These are phyloP conservation scores for Fagopyrum homotropicum DNA, from an alignment of 148 eudicot species.

Conservation along the genomic window DNA sequence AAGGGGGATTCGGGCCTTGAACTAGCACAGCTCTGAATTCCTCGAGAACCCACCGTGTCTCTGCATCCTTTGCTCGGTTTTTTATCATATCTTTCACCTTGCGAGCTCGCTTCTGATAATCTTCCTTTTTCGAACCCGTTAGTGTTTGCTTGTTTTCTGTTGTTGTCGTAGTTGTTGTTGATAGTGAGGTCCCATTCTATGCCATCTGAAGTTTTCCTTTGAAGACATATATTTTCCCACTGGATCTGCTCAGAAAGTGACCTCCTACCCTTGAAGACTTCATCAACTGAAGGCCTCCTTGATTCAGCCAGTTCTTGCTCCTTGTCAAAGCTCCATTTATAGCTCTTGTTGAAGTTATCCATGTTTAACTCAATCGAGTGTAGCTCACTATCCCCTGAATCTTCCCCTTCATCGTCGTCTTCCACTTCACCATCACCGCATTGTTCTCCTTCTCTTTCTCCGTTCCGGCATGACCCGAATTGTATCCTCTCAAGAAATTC, in stretches of 20 bases:
- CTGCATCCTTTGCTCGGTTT: not conserved
- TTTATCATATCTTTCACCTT: not conserved
- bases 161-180: no score
- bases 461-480: slow-evolving; percentile 19
- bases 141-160: no score
- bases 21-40: no score
- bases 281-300: slow-evolving; percentile 39
- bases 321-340: slow-evolving; percentile 37
- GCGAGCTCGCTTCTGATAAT: not conserved
- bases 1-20: not conserved
- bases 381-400: slow-evolving; percentile 59
- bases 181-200: no score
- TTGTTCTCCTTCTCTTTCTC: slow-evolving; percentile 20
- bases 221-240: slow-evolving; percentile 42
- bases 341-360: slow-evolving; percentile 43
- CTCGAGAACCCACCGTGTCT: not conserved
- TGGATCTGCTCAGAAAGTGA: slow-evolving; percentile 47
- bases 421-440: slow-evolving; percentile 14
- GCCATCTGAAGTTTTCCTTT: slow-evolving; percentile 47
- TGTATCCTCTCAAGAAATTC: slow-evolving; percentile 38
- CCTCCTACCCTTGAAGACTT: slow-evolving; percentile 46
- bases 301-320: slow-evolving; percentile 33
- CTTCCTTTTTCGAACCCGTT: not conserved
- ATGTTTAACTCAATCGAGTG: slow-evolving; percentile 70
- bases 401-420: slow-evolving; percentile 22